phyloP scores from a whole-genome alignment of 179 eudicot species.

The Camellia oleifera region DNA sequence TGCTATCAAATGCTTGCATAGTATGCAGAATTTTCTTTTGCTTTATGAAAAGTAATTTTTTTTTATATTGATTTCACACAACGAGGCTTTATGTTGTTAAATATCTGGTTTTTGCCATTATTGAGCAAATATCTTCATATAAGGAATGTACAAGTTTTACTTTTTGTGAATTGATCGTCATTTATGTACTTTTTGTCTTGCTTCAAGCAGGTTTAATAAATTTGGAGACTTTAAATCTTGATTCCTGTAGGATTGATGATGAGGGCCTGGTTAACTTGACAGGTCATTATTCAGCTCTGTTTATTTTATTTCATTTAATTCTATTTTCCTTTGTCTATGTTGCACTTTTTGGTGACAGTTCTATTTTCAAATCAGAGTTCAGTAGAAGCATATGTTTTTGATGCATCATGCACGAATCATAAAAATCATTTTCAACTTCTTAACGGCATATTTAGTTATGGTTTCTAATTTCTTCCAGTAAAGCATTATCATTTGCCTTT shows the following conservation, averaged over 20 bases:
- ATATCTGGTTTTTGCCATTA: slow-evolving; percentile 2
- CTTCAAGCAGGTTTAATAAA: slow-evolving; percentile 45
- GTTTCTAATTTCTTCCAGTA: background rate
- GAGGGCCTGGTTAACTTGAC: slow-evolving; percentile 71
- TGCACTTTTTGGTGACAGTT: background rate
- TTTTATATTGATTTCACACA: background rate
- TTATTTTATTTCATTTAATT: background rate
- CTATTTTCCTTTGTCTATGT: background rate
- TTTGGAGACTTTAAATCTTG: slow-evolving; percentile 82
- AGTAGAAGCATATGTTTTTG: background rate
- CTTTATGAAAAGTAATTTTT: background rate
- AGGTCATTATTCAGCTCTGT: slow-evolving; percentile 39
- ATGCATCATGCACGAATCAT: background rate
- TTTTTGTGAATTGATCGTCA: background rate
- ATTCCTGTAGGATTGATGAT: slow-evolving; percentile 82
- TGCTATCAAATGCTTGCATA: background rate
- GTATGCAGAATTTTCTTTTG: background rate
- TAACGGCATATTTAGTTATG: background rate
- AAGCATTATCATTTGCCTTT: slow-evolving; percentile 1
- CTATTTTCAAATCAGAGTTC: background rate
- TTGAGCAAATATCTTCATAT: background rate
- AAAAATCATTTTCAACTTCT: background rate
- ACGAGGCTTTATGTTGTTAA: background rate
- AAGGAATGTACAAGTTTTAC: background rate
- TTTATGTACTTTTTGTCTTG: slow-evolving; percentile 12